phyloP scores from a whole-genome alignment of 371 early-diverging fungal genomes.

The Basidiobolus meristosporus region DNA sequence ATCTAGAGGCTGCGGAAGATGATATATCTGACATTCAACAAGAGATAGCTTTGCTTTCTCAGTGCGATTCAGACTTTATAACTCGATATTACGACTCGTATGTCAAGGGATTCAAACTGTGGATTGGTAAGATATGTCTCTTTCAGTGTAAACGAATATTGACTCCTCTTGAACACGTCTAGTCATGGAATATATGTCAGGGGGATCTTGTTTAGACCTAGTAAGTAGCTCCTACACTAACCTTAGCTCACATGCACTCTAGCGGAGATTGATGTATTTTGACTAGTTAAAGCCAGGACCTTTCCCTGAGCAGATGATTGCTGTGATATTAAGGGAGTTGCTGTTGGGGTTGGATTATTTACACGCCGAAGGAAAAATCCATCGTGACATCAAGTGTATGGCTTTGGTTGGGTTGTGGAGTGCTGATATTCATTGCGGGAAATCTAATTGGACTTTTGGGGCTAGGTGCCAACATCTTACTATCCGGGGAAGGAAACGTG shows the following conservation, averaged over 20 bases:
- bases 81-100: conserved; percentile 76
- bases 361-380: conserved; percentile 84
- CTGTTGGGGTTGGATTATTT: conserved; percentile 86
- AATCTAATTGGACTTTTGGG: conserved; percentile 4
- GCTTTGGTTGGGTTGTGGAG: background rate
- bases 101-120: conserved; percentile 63
- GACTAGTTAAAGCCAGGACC: conserved; percentile 55
- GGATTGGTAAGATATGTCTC: conserved; percentile 34
- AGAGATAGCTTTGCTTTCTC: conserved; percentile 87
- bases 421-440: background rate
- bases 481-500: conserved; percentile 24
- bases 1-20: conserved; percentile 86
- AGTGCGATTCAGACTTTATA: conserved; percentile 74
- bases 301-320: conserved; percentile 75
- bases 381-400: conserved; percentile 74
- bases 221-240: conserved; percentile 10
- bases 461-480: conserved; percentile 65
- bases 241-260: background rate
- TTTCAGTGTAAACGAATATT: conserved; percentile 43
- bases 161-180: conserved; percentile 6
- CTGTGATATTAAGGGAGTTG: conserved; percentile 78
- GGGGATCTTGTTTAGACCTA: conserved; percentile 78
- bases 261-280: background rate
- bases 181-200: conserved; percentile 32
- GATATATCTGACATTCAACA: conserved; percentile 96